Conservation (phyloP, 176 grass and related monocot genomes). For the Aechmea fasciata region DNA sequence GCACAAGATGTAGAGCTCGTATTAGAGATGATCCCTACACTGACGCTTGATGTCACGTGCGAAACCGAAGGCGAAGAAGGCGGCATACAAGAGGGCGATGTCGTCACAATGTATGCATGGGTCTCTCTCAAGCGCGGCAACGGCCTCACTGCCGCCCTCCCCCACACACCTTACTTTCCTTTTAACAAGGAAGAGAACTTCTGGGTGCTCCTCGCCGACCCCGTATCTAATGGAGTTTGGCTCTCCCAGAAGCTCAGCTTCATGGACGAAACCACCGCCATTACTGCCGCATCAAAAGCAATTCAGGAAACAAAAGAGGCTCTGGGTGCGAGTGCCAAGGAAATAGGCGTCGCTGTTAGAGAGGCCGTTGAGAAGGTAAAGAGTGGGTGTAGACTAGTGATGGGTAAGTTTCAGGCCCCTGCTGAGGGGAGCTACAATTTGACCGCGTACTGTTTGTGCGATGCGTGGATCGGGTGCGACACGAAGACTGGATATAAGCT, state of each 20-base stretch:
- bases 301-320: slow-evolving; percentile 89
- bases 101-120: slow-evolving; percentile 98
- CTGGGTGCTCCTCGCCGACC: slow-evolving; percentile 78
- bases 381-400: slow-evolving; percentile 69
- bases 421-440: slow-evolving; percentile 69
- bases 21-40: slow-evolving; percentile 86
- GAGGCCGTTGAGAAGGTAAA: slow-evolving; percentile 86
- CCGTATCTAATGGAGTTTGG: slow-evolving; percentile 71
- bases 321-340: slow-evolving; percentile 50
- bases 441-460: slow-evolving; percentile 65
- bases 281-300: slow-evolving; percentile 78
- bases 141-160: slow-evolving; percentile 72
- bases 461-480: slow-evolving; percentile 77
- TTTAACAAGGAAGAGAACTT: slow-evolving; percentile 99
- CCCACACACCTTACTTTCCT: slow-evolving; percentile 62
- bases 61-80: slow-evolving; percentile 98
- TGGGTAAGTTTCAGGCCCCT: slow-evolving; percentile 92
- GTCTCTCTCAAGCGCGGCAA: slow-evolving; percentile 67
- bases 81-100: slow-evolving; percentile 81
- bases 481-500: slow-evolving; percentile 78
- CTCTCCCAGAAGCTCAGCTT: slow-evolving; percentile 92
- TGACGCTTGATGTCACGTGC: slow-evolving; percentile 80
- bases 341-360: slow-evolving; percentile 56
- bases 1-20: slow-evolving; percentile 63
- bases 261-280: slow-evolving; percentile 71